phyloP scores from a whole-genome alignment of 2,329 filamentous ascomycete species.

The Verticillium zaregamsianum region DNA sequence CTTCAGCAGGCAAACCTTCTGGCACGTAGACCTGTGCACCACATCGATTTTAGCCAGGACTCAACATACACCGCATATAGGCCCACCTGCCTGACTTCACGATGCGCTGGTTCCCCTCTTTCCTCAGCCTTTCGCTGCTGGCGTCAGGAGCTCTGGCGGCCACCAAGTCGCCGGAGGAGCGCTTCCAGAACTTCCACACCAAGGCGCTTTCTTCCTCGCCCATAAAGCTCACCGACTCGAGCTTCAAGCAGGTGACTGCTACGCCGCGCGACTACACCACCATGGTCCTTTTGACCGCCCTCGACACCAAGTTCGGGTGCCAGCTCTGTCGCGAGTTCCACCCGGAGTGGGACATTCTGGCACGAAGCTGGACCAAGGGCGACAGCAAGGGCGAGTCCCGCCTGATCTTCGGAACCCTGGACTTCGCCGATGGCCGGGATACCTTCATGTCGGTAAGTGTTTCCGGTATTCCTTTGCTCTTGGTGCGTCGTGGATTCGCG shows the following conservation, averaged over 20 bases:
- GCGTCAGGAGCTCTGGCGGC: slow-evolving; percentile 44
- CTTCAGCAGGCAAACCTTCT: neutral
- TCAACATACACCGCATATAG: neutral
- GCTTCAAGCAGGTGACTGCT: slow-evolving; percentile 72
- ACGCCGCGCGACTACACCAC: slow-evolving; percentile 79
- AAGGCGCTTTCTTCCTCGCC: slow-evolving; percentile 63
- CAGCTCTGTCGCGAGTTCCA: slow-evolving; percentile 86
- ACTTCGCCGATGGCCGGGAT: slow-evolving; percentile 79
- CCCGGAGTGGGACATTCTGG: slow-evolving; percentile 86
- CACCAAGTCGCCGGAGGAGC: slow-evolving; percentile 59
- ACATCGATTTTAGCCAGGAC: neutral
- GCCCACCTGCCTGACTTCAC: slow-evolving; percentile 24
- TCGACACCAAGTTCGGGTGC: slow-evolving; percentile 80
- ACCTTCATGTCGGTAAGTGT: slow-evolving; percentile 79
- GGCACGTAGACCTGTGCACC: neutral
- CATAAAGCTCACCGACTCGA: slow-evolving; percentile 71
- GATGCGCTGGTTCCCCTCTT: slow-evolving; percentile 65
- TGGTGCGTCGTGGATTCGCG: neutral
- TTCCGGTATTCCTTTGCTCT: neutral
- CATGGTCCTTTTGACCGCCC: slow-evolving; percentile 79
- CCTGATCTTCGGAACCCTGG: slow-evolving; percentile 77
- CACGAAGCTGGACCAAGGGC: slow-evolving; percentile 81
- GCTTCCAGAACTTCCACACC: slow-evolving; percentile 67
- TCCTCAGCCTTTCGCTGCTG: slow-evolving; percentile 51
- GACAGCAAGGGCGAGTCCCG: slow-evolving; percentile 71